A percentile compares a stretch with the other conserved stretches of the same genome.
Evolutionary conservation across 2,329 filamentous ascomycete genomes (phyloP).

Genomic region (Bipolaris zeicola): DNA sequence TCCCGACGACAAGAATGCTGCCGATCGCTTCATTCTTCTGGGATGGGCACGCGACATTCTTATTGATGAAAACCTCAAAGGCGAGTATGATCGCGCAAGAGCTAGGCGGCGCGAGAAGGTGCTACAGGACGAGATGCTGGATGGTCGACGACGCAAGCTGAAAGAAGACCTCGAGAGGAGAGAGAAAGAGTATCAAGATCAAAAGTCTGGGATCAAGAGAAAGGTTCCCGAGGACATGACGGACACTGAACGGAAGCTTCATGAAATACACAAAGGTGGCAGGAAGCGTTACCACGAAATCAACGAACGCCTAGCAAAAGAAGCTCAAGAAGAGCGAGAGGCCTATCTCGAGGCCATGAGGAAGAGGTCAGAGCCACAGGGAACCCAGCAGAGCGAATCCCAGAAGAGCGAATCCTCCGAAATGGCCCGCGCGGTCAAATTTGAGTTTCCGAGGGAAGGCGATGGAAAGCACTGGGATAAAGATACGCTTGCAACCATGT

Average conservation of each 20-base stretch:
- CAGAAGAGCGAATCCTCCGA: conserved; percentile 52
- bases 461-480: conserved; percentile 53
- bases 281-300: conserved; percentile 62
- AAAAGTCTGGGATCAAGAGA: conserved; percentile 46
- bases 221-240: conserved; percentile 52
- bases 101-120: conserved; percentile 72
- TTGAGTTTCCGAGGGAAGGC: conserved; percentile 60
- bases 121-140: conserved; percentile 74
- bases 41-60: conserved; percentile 88
- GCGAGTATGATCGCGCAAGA: conserved; percentile 77
- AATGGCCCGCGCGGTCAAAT: conserved; percentile 63
- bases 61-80: conserved; percentile 70
- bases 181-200: conserved; percentile 60
- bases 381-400: conserved; percentile 39
- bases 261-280: conserved; percentile 57
- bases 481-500: conserved; percentile 54
- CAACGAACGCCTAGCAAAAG: conserved; percentile 58
- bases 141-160: conserved; percentile 74
- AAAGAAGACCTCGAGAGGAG: conserved; percentile 84
- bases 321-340: conserved; percentile 59
- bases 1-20: conserved; percentile 62
- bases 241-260: conserved; percentile 64
- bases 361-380: conserved; percentile 32
- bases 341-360: conserved; percentile 36
- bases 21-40: conserved; percentile 82